Conservation (phyloP, 1,284 basidiomycete genomes). For the Mycosarcoma maydis region DNA sequence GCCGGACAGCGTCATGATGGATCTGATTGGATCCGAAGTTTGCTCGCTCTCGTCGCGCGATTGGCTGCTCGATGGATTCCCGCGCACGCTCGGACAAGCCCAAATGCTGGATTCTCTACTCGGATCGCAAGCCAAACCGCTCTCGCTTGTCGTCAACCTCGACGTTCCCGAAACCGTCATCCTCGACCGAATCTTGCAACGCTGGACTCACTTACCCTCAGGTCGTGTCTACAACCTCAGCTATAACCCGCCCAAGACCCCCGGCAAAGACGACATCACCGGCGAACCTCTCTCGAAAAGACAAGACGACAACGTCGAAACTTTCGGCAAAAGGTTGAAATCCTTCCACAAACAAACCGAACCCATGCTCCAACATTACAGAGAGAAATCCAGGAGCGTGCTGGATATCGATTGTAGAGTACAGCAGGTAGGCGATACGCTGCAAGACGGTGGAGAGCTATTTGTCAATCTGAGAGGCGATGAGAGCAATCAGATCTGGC, state of each 20-base stretch:
- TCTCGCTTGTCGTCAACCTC: conserved; percentile 88
- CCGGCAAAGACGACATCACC: conserved; percentile 89
- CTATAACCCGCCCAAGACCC: conserved; percentile 82
- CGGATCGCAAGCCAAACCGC: conserved; percentile 30
- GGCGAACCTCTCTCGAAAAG: conserved; percentile 88
- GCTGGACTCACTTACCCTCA: conserved; percentile 91
- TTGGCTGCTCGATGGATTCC: conserved; percentile 97
- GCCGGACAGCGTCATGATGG: conserved; percentile 65
- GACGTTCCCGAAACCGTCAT: conserved; percentile 92
- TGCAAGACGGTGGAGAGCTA: conserved; percentile 11
- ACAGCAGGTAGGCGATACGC: background rate
- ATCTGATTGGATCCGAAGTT: conserved; percentile 52
- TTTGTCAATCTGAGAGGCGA: conserved; percentile 81
- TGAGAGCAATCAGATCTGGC: conserved; percentile 94
- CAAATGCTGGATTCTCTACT: conserved; percentile 76
- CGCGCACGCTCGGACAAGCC: conserved; percentile 89
- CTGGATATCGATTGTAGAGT: conserved; percentile 28
- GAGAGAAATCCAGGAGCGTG: conserved; percentile 69
- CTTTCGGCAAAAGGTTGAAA: conserved; percentile 80
- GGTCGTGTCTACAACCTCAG: conserved; percentile 81
- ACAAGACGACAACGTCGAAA: conserved; percentile 90
- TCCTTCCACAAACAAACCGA: conserved; percentile 88
- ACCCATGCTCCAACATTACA: conserved; percentile 83
- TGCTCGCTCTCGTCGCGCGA: conserved; percentile 68
- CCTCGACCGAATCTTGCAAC: conserved; percentile 81